These are phyloP conservation scores for Yarrowia bubula DNA, from an alignment of 805 yeast species.

Conservation along the genomic window DNA sequence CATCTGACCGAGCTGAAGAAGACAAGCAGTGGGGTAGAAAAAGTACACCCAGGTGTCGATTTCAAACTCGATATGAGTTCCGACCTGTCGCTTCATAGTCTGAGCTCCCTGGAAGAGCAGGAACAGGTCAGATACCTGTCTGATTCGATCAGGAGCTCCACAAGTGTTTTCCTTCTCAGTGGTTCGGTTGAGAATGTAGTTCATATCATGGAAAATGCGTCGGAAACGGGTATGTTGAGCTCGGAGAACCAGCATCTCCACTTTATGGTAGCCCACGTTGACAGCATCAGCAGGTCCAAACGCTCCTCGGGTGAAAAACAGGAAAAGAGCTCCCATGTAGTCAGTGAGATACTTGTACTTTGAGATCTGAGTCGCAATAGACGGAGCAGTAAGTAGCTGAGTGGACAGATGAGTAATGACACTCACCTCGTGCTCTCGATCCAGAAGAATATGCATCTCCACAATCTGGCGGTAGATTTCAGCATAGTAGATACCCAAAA, in stretches of 20 bases:
- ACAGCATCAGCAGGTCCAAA: conserved; percentile 25
- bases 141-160: conserved; percentile 47
- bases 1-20: conserved; percentile 49
- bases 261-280: conserved; percentile 22
- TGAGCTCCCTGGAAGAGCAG: conserved; percentile 76
- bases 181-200: conserved; percentile 71
- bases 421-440: conserved; percentile 85
- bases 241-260: neutral
- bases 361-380: conserved; percentile 63
- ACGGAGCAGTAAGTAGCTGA: conserved; percentile 87
- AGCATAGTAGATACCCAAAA: conserved; percentile 75
- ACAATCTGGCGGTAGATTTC: conserved; percentile 76
- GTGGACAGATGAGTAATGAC: conserved; percentile 71
- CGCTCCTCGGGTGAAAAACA: conserved; percentile 44
- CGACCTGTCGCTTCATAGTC: conserved; percentile 67
- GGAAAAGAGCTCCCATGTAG: conserved; percentile 60
- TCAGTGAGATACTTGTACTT: conserved; percentile 63
- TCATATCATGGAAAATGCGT: conserved; percentile 74
- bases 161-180: conserved; percentile 51
- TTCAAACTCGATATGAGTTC: conserved; percentile 87
- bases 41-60: conserved; percentile 74
- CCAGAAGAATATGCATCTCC: conserved; percentile 66
- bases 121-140: conserved; percentile 63
- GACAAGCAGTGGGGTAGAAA: conserved; percentile 65
- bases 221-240: conserved; percentile 63